These are phyloP conservation scores for Hebeloma cylindrosporum DNA, from an alignment of 768 basidiomycete species.

Conservation along the genomic window DNA sequence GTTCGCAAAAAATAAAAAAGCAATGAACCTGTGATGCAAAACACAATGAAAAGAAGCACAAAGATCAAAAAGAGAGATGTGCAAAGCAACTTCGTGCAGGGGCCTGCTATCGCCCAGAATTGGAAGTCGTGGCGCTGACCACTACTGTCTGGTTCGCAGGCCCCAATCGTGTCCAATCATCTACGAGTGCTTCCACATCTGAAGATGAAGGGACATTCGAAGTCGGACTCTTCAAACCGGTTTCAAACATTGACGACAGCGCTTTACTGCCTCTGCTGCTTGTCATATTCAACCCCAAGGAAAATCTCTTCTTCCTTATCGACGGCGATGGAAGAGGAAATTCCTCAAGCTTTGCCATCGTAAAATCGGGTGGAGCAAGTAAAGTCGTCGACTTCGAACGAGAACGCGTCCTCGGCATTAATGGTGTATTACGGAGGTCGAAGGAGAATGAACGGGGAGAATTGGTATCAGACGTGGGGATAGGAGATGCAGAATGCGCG, in stretches of 20 bases:
- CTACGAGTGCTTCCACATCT: conserved; percentile 57
- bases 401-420: neutral
- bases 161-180: conserved; percentile 55
- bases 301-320: conserved; percentile 5
- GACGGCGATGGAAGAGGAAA: conserved; percentile 7
- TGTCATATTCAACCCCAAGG: conserved; percentile 2
- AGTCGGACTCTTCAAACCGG: too few species aligned
- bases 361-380: conserved; percentile 20
- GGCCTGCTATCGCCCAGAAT: neutral
- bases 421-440: neutral
- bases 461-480: neutral
- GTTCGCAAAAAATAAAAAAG: neutral
- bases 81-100: neutral
- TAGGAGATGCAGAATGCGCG: neutral
- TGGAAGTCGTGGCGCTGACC: conserved; percentile 26
- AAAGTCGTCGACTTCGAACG: conserved; percentile 13
- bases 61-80: neutral
- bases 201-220: conserved; percentile 31
- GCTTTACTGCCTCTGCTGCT: conserved; percentile 15
- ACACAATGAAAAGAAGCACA: too few species aligned
- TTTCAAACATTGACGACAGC: conserved; percentile 22
- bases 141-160: conserved; percentile 60
- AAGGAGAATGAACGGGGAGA: neutral
- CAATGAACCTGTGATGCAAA: conserved; percentile 7
- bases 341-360: conserved; percentile 28